Percentiles rank a stretch among this genome's conserved stretches.
Conservation (phyloP, 768 basidiomycete genomes). For the Suillus ampliporus region DNA sequence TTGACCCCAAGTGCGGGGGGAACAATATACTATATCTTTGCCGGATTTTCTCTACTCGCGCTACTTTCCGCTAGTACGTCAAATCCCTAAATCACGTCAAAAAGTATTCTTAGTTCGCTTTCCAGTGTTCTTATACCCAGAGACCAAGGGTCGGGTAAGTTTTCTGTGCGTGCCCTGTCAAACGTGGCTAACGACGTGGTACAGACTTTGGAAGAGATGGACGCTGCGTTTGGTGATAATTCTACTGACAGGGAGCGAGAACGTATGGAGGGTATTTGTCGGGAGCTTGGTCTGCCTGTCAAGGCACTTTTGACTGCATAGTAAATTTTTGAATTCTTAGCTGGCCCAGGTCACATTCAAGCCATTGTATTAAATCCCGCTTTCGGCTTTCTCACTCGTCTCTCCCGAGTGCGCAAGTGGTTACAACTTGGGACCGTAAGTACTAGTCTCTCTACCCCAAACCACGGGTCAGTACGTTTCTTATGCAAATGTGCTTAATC, state of each 20-base stretch:
- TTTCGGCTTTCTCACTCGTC: too few species aligned
- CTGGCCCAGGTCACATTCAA: neutral
- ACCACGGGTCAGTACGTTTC: too few species aligned
- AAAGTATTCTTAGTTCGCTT: neutral
- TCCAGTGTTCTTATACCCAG: slow-evolving; percentile 34
- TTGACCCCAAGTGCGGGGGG: slow-evolving; percentile 25
- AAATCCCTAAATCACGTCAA: neutral
- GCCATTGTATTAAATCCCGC: too few species aligned
- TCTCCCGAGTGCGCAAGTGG: too few species aligned
- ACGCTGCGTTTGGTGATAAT: slow-evolving; percentile 36
- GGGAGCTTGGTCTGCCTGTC: slow-evolving; percentile 33
- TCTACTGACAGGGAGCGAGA: slow-evolving; percentile 31
- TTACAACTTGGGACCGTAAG: too few species aligned
- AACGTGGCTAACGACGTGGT: neutral
- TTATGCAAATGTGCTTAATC: too few species aligned
- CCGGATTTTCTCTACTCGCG: slow-evolving; percentile 29
- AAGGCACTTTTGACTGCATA: slow-evolving; percentile 24
- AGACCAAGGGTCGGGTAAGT: slow-evolving; percentile 39
- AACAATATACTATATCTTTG: slow-evolving; percentile 36
- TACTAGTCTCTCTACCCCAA: too few species aligned
- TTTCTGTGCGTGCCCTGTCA: neutral
- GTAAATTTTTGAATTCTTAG: neutral
- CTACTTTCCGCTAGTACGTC: slow-evolving; percentile 37
- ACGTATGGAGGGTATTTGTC: slow-evolving; percentile 33
- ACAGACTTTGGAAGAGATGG: slow-evolving; percentile 41